Conservation (phyloP, 179 eudicot genomes). For the Heliamphora pulchella region DNA sequence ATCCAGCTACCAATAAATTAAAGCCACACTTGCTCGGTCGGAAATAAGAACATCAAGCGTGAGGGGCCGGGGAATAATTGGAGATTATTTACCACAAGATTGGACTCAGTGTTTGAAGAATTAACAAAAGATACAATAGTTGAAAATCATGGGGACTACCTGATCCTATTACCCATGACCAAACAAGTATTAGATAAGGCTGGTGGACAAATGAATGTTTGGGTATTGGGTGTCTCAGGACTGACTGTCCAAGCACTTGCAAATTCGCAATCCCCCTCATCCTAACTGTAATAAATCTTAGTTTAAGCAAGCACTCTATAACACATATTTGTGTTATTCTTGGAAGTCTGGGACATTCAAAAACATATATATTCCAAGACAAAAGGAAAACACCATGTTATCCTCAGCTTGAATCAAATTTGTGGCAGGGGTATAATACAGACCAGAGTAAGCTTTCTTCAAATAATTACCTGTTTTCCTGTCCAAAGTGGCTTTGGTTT, state of each 20-base stretch:
- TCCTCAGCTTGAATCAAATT: neutral
- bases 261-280: neutral
- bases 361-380: neutral
- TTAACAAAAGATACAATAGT: neutral
- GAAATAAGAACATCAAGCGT: too few species aligned
- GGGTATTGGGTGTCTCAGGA: neutral
- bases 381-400: neutral
- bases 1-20: neutral
- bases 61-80: neutral
- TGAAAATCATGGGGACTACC: neutral
- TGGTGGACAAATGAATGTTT: neutral
- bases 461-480: slow-evolving; percentile 72
- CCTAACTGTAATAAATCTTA: too few species aligned
- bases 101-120: neutral
- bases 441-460: neutral
- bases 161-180: neutral
- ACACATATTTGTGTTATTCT: neutral
- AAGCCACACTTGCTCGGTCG: neutral
- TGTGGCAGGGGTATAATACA: neutral
- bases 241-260: neutral
- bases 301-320: neutral
- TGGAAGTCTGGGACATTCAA: neutral
- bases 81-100: neutral
- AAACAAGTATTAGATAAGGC: neutral
- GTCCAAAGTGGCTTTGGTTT: slow-evolving; percentile 95